Evolutionary conservation across 768 basidiomycete genomes (phyloP).

Genomic region (Phylloporus sp.): DNA sequence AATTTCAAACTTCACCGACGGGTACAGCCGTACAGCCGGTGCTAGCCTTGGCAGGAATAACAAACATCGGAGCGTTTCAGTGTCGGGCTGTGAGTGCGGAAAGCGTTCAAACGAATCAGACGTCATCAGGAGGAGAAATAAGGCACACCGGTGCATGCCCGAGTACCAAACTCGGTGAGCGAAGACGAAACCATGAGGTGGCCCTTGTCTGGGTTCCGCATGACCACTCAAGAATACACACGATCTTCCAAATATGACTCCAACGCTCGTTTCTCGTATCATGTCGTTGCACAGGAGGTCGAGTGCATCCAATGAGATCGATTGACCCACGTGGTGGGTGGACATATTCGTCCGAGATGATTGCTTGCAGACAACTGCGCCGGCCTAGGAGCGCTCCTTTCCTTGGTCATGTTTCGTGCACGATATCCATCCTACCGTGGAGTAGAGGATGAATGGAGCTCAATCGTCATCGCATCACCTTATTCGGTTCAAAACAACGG

Average conservation of each 20-base stretch:
- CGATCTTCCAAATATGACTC: slow-evolving; percentile 5
- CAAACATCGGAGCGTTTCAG: not conserved
- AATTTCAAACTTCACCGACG: slow-evolving; percentile 17
- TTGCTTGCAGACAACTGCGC: slow-evolving; percentile 3
- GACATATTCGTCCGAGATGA: slow-evolving; percentile 11
- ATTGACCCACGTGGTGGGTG: slow-evolving; percentile 13
- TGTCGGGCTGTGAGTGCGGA: not conserved
- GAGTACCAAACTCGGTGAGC: not conserved
- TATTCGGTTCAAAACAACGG: slow-evolving; percentile 15
- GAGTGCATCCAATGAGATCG: slow-evolving; percentile 8
- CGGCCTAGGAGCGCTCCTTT: slow-evolving; percentile 6
- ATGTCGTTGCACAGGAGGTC: slow-evolving; percentile 3
- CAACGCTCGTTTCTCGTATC: slow-evolving; percentile 19
- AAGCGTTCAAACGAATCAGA: not conserved
- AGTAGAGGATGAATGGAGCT: slow-evolving; percentile 11
- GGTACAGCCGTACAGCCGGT: slow-evolving; percentile 1
- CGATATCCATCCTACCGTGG: slow-evolving; percentile 20
- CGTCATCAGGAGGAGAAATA: not conserved
- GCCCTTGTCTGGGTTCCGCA: not conserved
- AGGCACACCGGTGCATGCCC: not conserved
- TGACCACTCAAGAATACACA: slow-evolving; percentile 2
- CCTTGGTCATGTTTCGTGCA: slow-evolving; percentile 18
- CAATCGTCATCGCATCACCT: slow-evolving; percentile 2
- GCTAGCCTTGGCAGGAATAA: not conserved
- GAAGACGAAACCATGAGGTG: slow-evolving; percentile 16